A percentile compares a stretch with the other conserved stretches of the same genome.
Evolutionary conservation across 2,329 filamentous ascomycete genomes (phyloP).

Genomic region (Neonectria hederae): DNA sequence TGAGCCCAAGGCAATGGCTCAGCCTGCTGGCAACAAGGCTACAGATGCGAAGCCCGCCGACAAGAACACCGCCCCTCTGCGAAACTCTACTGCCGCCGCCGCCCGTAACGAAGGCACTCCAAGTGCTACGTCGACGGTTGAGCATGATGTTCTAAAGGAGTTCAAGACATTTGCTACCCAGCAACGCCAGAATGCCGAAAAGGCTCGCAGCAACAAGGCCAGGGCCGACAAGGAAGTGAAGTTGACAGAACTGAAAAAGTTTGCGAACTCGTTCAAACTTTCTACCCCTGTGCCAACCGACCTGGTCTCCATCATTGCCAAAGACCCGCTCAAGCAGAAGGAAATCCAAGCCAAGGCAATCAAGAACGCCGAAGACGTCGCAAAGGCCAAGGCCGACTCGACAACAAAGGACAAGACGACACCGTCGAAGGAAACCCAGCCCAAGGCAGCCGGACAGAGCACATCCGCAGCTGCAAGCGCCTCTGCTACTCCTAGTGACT

Average conservation of each 20-base stretch:
- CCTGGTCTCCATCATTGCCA: constrained; percentile 92
- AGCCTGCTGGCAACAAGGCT: constrained; percentile 46
- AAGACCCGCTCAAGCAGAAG: constrained; percentile 93
- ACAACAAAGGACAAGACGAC: constrained; percentile 55
- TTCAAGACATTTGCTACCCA: constrained; percentile 72
- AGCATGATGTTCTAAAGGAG: constrained; percentile 67
- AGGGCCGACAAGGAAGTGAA: constrained; percentile 89
- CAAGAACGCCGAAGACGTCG: constrained; percentile 73
- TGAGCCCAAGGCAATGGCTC: constrained; percentile 46
- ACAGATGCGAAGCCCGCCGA: constrained; percentile 43
- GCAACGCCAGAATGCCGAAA: constrained; percentile 65
- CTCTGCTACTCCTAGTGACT: constrained; percentile 37
- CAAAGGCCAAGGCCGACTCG: constrained; percentile 62
- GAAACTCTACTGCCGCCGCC: constrained; percentile 51
- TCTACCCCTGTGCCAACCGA: constrained; percentile 92
- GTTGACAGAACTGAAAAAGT: constrained; percentile 93
- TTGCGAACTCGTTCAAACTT: constrained; percentile 93
- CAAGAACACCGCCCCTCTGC: constrained; percentile 34
- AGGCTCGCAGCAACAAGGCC: constrained; percentile 65
- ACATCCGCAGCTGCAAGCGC: constrained; percentile 30
- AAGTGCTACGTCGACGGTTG: constrained; percentile 69
- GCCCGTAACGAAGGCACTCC: constrained; percentile 54
- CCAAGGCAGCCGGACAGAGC: constrained; percentile 46
- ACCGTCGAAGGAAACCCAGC: constrained; percentile 57
- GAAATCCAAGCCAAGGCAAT: constrained; percentile 91